Percentiles rank a stretch among this genome's conserved stretches.
phyloP scores from a whole-genome alignment of 768 basidiomycete species.

The Trametes sanguinea region DNA sequence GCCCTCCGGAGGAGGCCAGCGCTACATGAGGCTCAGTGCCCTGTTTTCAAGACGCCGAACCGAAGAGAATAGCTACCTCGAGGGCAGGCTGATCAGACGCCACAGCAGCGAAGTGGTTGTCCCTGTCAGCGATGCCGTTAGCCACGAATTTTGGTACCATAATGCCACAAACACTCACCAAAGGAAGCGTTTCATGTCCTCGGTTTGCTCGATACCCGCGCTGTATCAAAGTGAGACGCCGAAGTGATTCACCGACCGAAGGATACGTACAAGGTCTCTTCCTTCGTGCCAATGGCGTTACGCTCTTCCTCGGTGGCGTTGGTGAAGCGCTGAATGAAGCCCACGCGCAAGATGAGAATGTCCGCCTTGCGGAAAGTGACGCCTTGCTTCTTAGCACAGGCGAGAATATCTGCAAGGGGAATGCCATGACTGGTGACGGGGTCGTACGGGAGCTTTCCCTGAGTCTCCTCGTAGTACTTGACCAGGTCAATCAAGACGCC shows the following conservation, averaged over 20 bases:
- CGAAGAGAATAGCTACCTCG: constrained; percentile 43
- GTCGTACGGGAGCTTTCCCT: constrained; percentile 53
- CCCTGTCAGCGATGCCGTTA: constrained; percentile 40
- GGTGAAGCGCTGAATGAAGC: constrained; percentile 62
- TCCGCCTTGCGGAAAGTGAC: constrained; percentile 61
- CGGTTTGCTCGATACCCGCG: constrained; percentile 68
- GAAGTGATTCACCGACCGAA: not conserved
- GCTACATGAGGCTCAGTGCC: constrained; percentile 33
- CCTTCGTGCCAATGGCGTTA: constrained; percentile 42
- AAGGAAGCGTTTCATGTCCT: constrained; percentile 74
- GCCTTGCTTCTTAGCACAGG: constrained; percentile 60
- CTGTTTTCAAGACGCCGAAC: not conserved
- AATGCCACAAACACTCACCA: constrained; percentile 45
- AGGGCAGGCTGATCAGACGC: constrained; percentile 69
- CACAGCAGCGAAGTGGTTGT: constrained; percentile 72
- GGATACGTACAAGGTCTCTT: constrained; percentile 52
- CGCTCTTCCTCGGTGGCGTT: constrained; percentile 44
- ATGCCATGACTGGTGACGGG: constrained; percentile 60
- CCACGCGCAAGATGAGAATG: constrained; percentile 59
- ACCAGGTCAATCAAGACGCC: constrained; percentile 68
- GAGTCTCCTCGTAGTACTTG: constrained; percentile 45
- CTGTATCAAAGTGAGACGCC: constrained; percentile 35
- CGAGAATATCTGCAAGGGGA: constrained; percentile 53
- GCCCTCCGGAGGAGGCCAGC: constrained; percentile 55
- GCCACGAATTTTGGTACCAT: not conserved